Percentiles rank a stretch among this genome's conserved stretches.
phyloP scores from a whole-genome alignment of 106 monocot species.

The Vanilla planifolia region DNA sequence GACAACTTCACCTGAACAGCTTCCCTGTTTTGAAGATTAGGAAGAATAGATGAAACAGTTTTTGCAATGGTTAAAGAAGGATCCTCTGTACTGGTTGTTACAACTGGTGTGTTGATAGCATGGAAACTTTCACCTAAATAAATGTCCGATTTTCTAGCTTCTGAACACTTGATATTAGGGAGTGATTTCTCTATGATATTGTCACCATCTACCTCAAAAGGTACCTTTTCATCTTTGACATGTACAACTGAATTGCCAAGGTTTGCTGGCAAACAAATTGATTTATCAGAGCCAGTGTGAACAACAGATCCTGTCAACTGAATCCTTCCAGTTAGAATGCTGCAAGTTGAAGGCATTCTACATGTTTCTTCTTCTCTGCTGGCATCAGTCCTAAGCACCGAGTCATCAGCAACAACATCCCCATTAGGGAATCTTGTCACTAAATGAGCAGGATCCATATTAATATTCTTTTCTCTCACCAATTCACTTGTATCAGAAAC shows the following conservation, averaged over 20 bases:
- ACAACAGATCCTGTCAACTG: conserved; percentile 13
- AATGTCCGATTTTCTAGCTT: conserved; percentile 13
- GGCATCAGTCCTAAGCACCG: neutral
- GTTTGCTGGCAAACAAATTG: conserved; percentile 12
- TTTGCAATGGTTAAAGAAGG: conserved; percentile 5
- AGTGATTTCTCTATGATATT: conserved; percentile 10
- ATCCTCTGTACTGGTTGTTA: conserved; percentile 13
- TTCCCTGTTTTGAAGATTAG: conserved; percentile 27
- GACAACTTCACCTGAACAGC: conserved; percentile 20
- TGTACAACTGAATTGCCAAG: conserved; percentile 16
- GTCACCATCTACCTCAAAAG: conserved; percentile 9
- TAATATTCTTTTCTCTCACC: conserved; percentile 3
- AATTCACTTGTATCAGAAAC: conserved; percentile 8
- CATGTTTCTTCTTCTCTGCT: conserved; percentile 8
- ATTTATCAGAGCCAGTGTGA: conserved; percentile 12
- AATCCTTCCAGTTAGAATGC: conserved; percentile 12
- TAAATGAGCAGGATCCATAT: conserved; percentile 8
- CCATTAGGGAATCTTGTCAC: conserved; percentile 6
- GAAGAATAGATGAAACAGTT: conserved; percentile 12
- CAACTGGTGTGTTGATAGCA: conserved; percentile 10
- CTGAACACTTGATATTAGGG: conserved; percentile 6
- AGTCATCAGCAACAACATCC: conserved; percentile 11
- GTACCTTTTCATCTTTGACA: conserved; percentile 35
- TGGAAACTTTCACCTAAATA: conserved; percentile 17
- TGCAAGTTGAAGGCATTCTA: conserved; percentile 6